These are phyloP conservation scores for Trebouxia gelatinosa DNA, from an alignment of 163 green algal species.

Conservation along the genomic window DNA sequence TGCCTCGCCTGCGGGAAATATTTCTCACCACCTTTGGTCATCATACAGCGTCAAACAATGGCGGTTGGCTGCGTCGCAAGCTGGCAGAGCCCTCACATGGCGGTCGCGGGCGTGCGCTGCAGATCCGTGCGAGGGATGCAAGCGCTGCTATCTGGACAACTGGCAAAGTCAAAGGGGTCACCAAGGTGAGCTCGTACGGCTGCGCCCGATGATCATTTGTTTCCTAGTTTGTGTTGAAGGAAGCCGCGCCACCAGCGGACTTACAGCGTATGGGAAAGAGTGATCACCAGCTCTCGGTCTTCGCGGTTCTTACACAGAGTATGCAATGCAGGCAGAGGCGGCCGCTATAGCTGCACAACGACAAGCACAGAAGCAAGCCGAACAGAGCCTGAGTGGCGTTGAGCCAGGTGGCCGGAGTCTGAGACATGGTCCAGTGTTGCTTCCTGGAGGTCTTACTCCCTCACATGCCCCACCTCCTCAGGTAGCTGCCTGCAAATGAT, in stretches of 20 bases:
- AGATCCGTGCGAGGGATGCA: constrained; percentile 4
- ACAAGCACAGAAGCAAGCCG: neutral
- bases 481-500: too few species aligned
- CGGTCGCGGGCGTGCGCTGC: neutral
- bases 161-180: constrained; percentile 6
- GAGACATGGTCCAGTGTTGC: neutral
- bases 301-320: too few species aligned
- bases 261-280: too few species aligned
- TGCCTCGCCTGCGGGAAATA: constrained; percentile 47
- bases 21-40: constrained; percentile 56
- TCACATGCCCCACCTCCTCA: too few species aligned
- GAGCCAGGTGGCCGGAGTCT: too few species aligned
- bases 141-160: constrained; percentile 24
- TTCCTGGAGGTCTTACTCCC: neutral
- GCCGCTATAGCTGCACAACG: constrained; percentile 1
- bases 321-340: constrained; percentile 8
- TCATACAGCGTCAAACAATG: constrained; percentile 58
- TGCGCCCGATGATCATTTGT: too few species aligned
- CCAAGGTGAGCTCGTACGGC: constrained; percentile 21
- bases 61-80: constrained; percentile 60
- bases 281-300: too few species aligned
- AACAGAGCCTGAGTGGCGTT: too few species aligned
- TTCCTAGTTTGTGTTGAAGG: too few species aligned
- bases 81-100: constrained; percentile 41
- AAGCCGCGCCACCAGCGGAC: too few species aligned